These are phyloP conservation scores for Candida mattraensis DNA, from an alignment of 805 yeast species.

Conservation along the genomic window DNA sequence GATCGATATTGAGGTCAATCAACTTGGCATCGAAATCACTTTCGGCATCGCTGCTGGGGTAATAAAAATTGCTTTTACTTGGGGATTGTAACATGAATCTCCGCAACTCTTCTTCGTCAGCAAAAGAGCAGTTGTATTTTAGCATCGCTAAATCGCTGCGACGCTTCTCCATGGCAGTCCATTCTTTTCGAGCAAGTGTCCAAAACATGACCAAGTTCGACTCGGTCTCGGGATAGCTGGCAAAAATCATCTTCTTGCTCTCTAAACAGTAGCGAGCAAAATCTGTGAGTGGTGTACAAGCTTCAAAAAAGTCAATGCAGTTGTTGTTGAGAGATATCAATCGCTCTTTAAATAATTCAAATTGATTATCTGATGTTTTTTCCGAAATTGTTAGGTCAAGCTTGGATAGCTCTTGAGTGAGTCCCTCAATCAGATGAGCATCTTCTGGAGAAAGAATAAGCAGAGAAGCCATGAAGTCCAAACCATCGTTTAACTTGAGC, in stretches of 20 bases:
- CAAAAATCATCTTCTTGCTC: constrained; percentile 19
- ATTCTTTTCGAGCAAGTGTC: constrained; percentile 26
- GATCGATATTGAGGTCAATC: constrained; percentile 12
- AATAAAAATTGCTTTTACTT: too few species aligned
- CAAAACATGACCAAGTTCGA: constrained; percentile 26
- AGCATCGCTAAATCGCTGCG: constrained; percentile 19
- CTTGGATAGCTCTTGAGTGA: constrained; percentile 10
- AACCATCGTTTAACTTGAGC: constrained; percentile 3
- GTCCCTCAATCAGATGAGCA: constrained; percentile 10
- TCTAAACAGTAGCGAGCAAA: constrained; percentile 30
- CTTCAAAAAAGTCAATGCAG: constrained; percentile 21
- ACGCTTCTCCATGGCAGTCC: constrained; percentile 19
- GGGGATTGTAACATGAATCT: constrained; percentile 21
- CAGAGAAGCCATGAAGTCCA: constrained; percentile 11
- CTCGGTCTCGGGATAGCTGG: constrained; percentile 20
- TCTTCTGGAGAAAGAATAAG: constrained; percentile 11
- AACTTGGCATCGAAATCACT: constrained; percentile 10
- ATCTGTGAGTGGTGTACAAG: constrained; percentile 27
- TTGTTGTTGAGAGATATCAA: constrained; percentile 6
- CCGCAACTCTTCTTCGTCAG: constrained; percentile 26
- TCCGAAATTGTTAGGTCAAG: constrained; percentile 8
- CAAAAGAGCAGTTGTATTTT: constrained; percentile 20
- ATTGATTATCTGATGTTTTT: constrained; percentile 13
- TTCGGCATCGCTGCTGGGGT: constrained; percentile 6
- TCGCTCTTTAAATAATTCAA: constrained; percentile 11